Evolutionary conservation across 2,329 filamentous ascomycete genomes (phyloP).

Genomic region (Zalaria sp.): DNA sequence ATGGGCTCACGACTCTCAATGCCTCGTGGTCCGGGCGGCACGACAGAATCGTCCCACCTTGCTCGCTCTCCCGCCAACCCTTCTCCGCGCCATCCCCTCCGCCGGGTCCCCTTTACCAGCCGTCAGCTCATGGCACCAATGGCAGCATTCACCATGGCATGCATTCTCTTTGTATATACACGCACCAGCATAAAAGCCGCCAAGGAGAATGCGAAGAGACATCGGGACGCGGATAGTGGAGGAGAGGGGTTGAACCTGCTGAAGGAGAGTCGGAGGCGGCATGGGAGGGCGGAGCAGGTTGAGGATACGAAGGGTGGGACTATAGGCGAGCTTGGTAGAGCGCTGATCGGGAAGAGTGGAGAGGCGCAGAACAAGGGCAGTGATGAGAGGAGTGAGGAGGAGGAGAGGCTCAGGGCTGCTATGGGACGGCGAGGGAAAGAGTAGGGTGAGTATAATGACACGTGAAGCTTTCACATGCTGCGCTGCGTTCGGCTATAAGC

Average conservation of each 20-base stretch:
- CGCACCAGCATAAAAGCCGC: conserved; percentile 52
- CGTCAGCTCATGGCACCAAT: conserved; percentile 42
- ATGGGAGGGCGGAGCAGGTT: conserved; percentile 33
- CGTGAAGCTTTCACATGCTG: too few species aligned
- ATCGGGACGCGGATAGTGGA: conserved; percentile 43
- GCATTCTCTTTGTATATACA: conserved; percentile 46
- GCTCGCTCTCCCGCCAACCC: conserved; percentile 11
- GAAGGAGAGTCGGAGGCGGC: conserved; percentile 39
- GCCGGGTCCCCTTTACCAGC: conserved; percentile 15
- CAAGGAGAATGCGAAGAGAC: conserved; percentile 48
- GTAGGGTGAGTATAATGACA: too few species aligned
- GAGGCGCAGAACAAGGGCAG: conserved; percentile 13
- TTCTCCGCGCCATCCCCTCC: conserved; percentile 16
- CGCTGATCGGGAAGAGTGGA: conserved; percentile 7
- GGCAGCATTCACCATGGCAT: conserved; percentile 50
- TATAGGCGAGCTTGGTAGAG: conserved; percentile 18
- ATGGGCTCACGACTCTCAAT: conserved; percentile 35
- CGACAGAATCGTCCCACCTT: conserved; percentile 24
- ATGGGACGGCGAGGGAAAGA: conserved; percentile 12
- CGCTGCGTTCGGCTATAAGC: too few species aligned
- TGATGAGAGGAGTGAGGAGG: conserved; percentile 17
- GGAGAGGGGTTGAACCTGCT: conserved; percentile 35
- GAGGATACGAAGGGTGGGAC: conserved; percentile 22
- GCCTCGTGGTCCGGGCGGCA: conserved; percentile 27
- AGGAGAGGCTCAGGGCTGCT: conserved; percentile 23